A percentile compares a stretch with the other conserved stretches of the same genome.
phyloP scores from a whole-genome alignment of 139 green algal species.

The Zygnema cylindricum region DNA sequence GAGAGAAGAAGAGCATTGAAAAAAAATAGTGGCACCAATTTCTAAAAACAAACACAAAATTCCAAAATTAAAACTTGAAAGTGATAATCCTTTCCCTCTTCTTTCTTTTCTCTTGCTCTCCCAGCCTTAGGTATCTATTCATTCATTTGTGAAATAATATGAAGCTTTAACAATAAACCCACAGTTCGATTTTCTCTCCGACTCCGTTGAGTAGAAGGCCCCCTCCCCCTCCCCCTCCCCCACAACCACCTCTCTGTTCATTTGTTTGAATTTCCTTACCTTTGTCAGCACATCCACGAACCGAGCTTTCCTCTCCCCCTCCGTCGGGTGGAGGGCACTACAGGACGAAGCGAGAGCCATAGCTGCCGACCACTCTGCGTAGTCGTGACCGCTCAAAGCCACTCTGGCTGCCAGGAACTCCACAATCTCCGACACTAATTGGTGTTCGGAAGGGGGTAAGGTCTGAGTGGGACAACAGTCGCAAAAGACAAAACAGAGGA shows the following conservation, averaged over 20 bases:
- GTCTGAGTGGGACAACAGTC: neutral
- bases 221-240: neutral
- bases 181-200: too few relatives aligned
- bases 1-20: too few relatives aligned
- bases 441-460: neutral
- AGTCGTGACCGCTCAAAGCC: neutral
- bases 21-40: too few relatives aligned
- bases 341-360: neutral
- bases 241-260: neutral
- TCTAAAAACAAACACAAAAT: too few relatives aligned
- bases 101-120: too few relatives aligned
- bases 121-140: too few relatives aligned
- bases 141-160: too few relatives aligned
- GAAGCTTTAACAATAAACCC: too few relatives aligned
- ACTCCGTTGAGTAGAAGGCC: too few relatives aligned
- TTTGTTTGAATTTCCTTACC: neutral
- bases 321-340: neutral
- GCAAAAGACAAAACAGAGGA: too few relatives aligned
- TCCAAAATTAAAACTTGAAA: too few relatives aligned
- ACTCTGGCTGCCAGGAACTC: neutral
- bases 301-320: slow-evolving; percentile 2
- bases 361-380: slow-evolving; percentile 7
- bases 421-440: neutral
- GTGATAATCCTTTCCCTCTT: too few relatives aligned
- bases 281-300: neutral